These are phyloP conservation scores for Metschnikowia reukaufii DNA, from an alignment of 805 yeast species.

Conservation along the genomic window DNA sequence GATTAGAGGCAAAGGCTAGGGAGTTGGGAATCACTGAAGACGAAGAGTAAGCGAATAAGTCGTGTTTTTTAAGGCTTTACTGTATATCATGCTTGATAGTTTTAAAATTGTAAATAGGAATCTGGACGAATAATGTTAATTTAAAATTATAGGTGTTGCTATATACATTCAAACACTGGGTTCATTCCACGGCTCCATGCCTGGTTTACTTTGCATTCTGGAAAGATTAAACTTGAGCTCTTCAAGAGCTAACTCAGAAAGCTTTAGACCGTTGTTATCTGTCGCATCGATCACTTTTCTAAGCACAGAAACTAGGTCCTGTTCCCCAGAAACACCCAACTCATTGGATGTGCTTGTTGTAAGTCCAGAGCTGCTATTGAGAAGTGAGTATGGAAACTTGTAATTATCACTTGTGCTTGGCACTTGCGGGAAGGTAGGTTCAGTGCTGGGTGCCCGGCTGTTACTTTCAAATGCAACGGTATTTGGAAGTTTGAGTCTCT, in stretches of 20 bases:
- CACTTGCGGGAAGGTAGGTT: neutral
- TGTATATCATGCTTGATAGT: constrained; percentile 5
- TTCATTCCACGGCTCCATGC: constrained; percentile 1
- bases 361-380: neutral
- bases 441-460: neutral
- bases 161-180: neutral
- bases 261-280: constrained; percentile 18
- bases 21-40: constrained; percentile 64
- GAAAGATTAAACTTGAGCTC: constrained; percentile 30
- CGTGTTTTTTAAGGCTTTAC: neutral
- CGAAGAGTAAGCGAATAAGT: constrained; percentile 23
- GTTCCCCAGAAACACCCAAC: constrained; percentile 5
- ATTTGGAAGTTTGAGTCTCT: neutral
- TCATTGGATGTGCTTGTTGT: neutral
- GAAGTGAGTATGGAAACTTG: constrained; percentile 7
- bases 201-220: constrained; percentile 14
- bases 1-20: constrained; percentile 68
- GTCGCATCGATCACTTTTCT: constrained; percentile 24
- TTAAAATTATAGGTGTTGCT: neutral
- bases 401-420: neutral
- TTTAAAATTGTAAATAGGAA: constrained; percentile 23
- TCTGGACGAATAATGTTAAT: neutral
- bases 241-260: constrained; percentile 21
- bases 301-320: constrained; percentile 18
- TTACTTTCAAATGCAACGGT: neutral